Evolutionary conservation across 768 basidiomycete species (phyloP), one percentile per base, ranked within the genome.

Genomic region (Amanita subjunquillea): DNA sequence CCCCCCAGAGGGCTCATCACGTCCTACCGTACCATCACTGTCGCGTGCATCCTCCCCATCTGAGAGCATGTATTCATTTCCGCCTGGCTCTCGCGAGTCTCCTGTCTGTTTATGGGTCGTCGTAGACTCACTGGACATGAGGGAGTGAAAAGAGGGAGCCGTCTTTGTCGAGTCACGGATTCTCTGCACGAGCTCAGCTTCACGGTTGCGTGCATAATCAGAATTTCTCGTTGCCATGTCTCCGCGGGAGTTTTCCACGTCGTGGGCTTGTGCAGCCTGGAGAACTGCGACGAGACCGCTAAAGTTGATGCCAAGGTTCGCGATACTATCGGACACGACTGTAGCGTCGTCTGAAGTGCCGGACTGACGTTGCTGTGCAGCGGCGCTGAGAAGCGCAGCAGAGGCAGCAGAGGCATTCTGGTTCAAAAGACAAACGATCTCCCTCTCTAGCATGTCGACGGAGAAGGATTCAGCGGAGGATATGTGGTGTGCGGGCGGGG

Each of bases 61-160:
- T 55, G 70, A 73, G 61, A 81, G 81, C 10, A 81, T 61, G 60
- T 80, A 75, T 61, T 80, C 79, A 48, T 79, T 68, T 44, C 73
- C 77, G 60, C 80, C 77, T 15, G 74, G 66, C 55, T 61, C 67
- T 47, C 67, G 70, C 47, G 57, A 62, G 56, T 67, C 64, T 54
- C 65, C 64, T 55, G 66, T 61, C 54, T 64, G 64, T 55, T 63
- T 41, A 30, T 37, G 43, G 17, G 43, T 34, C 17, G 23, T 63
- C 48, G 61, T 62, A 55, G 61, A 59, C 34, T 56, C 57, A 12
- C 66, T 63, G 36, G 80, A 79, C 15, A 83, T 87, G 15, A 88
- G 77, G 12, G 84, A 87, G 64, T 88, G 87, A 61, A 89, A 89
- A 2, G 86, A 80, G 45, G 87, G 85, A 0, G 86, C 83, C 2